Percentiles rank a stretch among this genome's conserved stretches.
phyloP scores from a whole-genome alignment of 768 basidiomycete genomes.

The Floccularia luteovirens region DNA sequence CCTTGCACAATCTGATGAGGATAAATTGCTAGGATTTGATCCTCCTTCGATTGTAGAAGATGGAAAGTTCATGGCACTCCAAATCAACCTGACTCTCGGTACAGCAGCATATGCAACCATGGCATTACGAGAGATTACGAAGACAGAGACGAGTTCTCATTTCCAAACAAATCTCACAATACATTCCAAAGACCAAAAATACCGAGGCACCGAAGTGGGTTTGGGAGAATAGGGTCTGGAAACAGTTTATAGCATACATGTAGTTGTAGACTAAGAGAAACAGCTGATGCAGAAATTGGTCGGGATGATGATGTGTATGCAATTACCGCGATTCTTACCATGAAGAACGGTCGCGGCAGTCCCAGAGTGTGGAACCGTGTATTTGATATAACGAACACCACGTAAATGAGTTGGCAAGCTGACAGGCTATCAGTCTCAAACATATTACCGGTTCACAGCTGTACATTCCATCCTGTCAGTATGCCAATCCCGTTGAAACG shows the following conservation, averaged over 20 bases:
- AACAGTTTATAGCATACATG: not conserved
- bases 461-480: not conserved
- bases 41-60: constrained; percentile 56
- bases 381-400: not conserved
- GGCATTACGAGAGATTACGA: constrained; percentile 92
- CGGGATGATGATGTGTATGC: no score
- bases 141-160: constrained; percentile 91
- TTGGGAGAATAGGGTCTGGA: constrained; percentile 8
- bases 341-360: no score
- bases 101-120: constrained; percentile 97
- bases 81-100: constrained; percentile 78
- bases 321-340: no score
- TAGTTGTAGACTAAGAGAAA: no score
- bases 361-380: not conserved
- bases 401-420: not conserved
- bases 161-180: constrained; percentile 77
- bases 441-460: constrained; percentile 1
- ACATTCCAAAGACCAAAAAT: constrained; percentile 77
- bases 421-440: not conserved
- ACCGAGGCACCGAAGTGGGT: constrained; percentile 42
- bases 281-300: no score
- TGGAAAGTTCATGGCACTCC: constrained; percentile 84
- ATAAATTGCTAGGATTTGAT: constrained; percentile 78
- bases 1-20: constrained; percentile 93
- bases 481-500: not conserved